phyloP scores from a whole-genome alignment of 805 yeast genomes.

The Grigorovia jiainica region DNA sequence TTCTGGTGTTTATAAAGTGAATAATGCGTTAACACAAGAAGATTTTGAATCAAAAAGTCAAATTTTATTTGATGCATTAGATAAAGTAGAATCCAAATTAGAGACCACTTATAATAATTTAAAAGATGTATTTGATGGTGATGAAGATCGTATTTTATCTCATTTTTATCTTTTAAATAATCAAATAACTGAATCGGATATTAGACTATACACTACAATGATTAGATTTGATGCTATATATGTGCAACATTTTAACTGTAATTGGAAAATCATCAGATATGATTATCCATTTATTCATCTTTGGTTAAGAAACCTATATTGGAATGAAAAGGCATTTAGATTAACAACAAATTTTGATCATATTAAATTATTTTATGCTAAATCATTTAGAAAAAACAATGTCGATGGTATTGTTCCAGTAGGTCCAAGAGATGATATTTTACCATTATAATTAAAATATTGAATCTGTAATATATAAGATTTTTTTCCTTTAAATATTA shows the following conservation, averaged over 20 bases:
- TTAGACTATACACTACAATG: constrained; percentile 77
- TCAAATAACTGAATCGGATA: constrained; percentile 77
- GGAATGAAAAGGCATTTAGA: constrained; percentile 63
- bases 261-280: constrained; percentile 63
- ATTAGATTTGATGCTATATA: constrained; percentile 88
- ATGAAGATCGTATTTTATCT: constrained; percentile 10
- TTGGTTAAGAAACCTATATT: constrained; percentile 77
- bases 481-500: no score
- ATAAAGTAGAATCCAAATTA: constrained; percentile 57
- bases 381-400: constrained; percentile 68
- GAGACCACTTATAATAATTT: constrained; percentile 32
- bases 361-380: constrained; percentile 83
- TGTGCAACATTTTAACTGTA: constrained; percentile 90
- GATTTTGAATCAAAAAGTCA: constrained; percentile 64
- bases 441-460: constrained; percentile 1
- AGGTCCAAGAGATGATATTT: constrained; percentile 77
- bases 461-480: no score
- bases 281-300: constrained; percentile 70
- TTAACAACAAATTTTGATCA: constrained; percentile 84
- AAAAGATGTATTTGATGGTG: constrained; percentile 10
- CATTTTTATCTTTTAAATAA: constrained; percentile 48
- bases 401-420: constrained; percentile 76
- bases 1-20: constrained; percentile 88
- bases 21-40: constrained; percentile 77
- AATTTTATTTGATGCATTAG: constrained; percentile 56